Evolutionary conservation across 129 eudicot species (phyloP).

Genomic region (Arctium lappa): DNA sequence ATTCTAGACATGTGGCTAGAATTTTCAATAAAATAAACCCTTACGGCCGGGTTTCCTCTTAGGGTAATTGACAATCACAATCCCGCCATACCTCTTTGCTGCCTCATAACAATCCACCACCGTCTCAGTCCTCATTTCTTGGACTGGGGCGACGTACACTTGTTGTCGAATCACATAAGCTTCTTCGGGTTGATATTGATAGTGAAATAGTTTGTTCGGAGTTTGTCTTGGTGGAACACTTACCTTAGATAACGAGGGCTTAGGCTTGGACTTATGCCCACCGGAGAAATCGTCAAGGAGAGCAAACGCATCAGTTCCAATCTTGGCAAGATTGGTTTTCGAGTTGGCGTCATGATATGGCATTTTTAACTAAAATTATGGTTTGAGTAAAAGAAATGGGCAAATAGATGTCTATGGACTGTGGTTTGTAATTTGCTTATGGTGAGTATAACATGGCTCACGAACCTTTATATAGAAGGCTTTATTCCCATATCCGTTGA

Average conservation of each 20-base stretch:
- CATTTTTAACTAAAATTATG: not conserved
- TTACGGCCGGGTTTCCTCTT: slow-evolving; percentile 20
- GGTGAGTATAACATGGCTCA: not conserved
- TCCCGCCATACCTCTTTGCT: slow-evolving; percentile 33
- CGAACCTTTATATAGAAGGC: not conserved
- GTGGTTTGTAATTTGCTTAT: not conserved
- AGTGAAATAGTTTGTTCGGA: not conserved
- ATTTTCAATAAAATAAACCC: slow-evolving; percentile 15
- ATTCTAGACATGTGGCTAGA: not conserved
- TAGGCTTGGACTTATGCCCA: slow-evolving; percentile 6
- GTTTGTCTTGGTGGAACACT: not conserved
- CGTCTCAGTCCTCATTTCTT: not conserved
- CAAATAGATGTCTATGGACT: not conserved
- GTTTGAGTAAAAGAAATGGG: not conserved
- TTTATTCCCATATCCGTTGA: not conserved
- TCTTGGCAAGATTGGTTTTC: slow-evolving; percentile 14
- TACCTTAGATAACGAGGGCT: not conserved
- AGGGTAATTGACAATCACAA: slow-evolving; percentile 26
- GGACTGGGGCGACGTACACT: not conserved
- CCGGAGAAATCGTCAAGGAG: slow-evolving; percentile 17
- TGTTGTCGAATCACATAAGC: not conserved
- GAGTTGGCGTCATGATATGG: not conserved
- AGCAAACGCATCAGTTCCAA: slow-evolving; percentile 26
- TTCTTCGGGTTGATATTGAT: not conserved
- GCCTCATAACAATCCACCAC: slow-evolving; percentile 17